Percentiles rank a stretch among this genome's conserved stretches.
phyloP scores from a whole-genome alignment of 1,284 basidiomycete genomes.

The Ganoderma leucocontextum region DNA sequence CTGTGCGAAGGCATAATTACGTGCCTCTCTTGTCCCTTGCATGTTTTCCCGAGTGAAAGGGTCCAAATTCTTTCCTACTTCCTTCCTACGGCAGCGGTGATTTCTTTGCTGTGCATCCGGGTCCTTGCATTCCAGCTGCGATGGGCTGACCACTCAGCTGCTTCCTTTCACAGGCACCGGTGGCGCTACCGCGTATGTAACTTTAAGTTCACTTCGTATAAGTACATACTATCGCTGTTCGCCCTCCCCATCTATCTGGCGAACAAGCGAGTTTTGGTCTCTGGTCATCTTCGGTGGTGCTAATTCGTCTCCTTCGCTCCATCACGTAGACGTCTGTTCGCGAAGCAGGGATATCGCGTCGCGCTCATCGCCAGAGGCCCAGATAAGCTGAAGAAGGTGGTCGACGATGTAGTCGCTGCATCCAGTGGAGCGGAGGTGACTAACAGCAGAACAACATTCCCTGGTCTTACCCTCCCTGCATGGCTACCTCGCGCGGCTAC shows the following conservation, averaged over 20 bases:
- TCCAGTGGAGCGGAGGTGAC: slow-evolving; percentile 64
- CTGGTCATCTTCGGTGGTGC: neutral
- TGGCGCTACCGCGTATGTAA: slow-evolving; percentile 67
- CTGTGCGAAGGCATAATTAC: neutral
- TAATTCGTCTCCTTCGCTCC: neutral
- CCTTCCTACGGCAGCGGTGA: neutral
- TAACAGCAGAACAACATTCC: neutral
- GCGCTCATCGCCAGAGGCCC: slow-evolving; percentile 72
- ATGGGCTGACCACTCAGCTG: slow-evolving; percentile 4
- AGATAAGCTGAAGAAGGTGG: slow-evolving; percentile 59
- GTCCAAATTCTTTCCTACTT: too few species aligned
- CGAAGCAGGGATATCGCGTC: slow-evolving; percentile 47
- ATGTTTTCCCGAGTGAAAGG: too few species aligned
- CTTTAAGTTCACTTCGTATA: neutral
- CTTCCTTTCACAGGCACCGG: slow-evolving; percentile 57
- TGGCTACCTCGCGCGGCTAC: neutral
- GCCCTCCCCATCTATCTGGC: neutral
- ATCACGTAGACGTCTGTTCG: slow-evolving; percentile 6
- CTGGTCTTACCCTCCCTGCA: too few species aligned
- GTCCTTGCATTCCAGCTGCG: neutral
- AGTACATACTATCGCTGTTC: too few species aligned
- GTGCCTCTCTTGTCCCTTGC: too few species aligned
- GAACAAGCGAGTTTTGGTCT: neutral
- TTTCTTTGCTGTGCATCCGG: neutral
- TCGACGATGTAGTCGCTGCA: slow-evolving; percentile 58